These are phyloP conservation scores for Exophiala bonariae DNA, from an alignment of 2,329 filamentous ascomycete species.

Conservation along the genomic window DNA sequence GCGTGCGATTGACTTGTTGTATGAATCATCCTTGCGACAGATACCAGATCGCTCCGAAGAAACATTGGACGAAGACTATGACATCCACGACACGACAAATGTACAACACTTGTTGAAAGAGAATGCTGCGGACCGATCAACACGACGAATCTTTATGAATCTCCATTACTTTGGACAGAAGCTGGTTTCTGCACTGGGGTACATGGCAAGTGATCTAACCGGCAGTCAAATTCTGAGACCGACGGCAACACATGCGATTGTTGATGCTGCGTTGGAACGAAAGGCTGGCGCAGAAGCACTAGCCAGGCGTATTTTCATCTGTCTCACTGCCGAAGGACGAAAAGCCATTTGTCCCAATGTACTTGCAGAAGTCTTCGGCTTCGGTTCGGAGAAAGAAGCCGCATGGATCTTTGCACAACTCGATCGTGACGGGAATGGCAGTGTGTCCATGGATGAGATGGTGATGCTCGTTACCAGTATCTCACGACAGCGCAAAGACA, in stretches of 20 bases:
- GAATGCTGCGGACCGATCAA: background rate
- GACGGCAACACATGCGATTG: slow-evolving; percentile 26
- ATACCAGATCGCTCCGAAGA: slow-evolving; percentile 1
- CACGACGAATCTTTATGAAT: background rate
- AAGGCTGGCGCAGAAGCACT: slow-evolving; percentile 31
- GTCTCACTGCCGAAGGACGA: slow-evolving; percentile 30
- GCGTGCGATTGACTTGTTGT: slow-evolving; percentile 3
- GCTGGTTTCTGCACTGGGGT: background rate
- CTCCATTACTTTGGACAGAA: slow-evolving; percentile 1
- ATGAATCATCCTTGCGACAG: background rate
- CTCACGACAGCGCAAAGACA: slow-evolving; percentile 31
- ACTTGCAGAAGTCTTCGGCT: slow-evolving; percentile 30
- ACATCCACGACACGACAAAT: slow-evolving; percentile 6
- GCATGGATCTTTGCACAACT: slow-evolving; percentile 29
- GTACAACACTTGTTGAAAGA: slow-evolving; percentile 1
- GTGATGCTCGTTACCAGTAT: slow-evolving; percentile 29
- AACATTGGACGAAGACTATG: slow-evolving; percentile 1
- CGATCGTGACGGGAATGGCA: slow-evolving; percentile 34
- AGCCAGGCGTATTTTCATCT: slow-evolving; percentile 33
- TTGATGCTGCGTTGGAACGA: slow-evolving; percentile 31
- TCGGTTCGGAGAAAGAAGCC: slow-evolving; percentile 28
- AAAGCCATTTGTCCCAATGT: slow-evolving; percentile 30
- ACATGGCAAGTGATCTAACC: slow-evolving; percentile 1
- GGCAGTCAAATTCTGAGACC: background rate
- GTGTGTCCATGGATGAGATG: slow-evolving; percentile 36